phyloP scores from a whole-genome alignment of 768 basidiomycete genomes.

The Chalciporus chontae region DNA sequence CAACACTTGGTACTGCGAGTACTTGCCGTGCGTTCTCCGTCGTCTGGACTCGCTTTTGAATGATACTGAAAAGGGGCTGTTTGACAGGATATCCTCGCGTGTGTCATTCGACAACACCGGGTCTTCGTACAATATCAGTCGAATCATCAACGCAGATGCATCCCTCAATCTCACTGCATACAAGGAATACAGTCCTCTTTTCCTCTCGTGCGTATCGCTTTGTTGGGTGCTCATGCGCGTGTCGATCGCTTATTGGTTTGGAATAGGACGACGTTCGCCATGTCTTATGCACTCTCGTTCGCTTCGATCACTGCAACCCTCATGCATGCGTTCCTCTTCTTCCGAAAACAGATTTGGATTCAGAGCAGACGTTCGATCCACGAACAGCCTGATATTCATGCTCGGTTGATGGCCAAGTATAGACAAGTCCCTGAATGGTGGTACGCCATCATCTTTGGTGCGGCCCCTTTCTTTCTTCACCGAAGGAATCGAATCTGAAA shows the following conservation, averaged over 20 bases:
- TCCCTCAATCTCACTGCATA: conserved; percentile 58
- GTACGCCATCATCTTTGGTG: conserved; percentile 38
- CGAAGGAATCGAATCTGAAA: not conserved
- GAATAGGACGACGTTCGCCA: conserved; percentile 57
- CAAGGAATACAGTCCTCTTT: conserved; percentile 56
- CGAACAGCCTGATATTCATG: conserved; percentile 77
- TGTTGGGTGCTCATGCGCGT: not conserved
- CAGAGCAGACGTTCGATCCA: conserved; percentile 67
- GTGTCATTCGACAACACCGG: conserved; percentile 67
- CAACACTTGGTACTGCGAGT: conserved; percentile 57
- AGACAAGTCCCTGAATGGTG: conserved; percentile 61
- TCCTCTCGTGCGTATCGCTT: conserved; percentile 39
- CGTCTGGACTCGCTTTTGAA: not conserved
- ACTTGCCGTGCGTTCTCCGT: conserved; percentile 45
- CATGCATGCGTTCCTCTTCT: conserved; percentile 69
- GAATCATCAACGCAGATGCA: conserved; percentile 49
- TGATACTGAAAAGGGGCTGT: conserved; percentile 2
- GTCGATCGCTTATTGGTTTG: not conserved
- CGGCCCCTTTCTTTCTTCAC: not conserved
- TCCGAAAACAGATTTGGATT: conserved; percentile 74
- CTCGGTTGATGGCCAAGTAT: conserved; percentile 54
- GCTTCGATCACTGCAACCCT: conserved; percentile 75
- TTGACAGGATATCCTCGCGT: conserved; percentile 54
- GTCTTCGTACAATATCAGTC: conserved; percentile 50
- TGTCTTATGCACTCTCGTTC: conserved; percentile 81